These are phyloP conservation scores for Suhomyces kunorum DNA, from an alignment of 1,139 yeast species.

Conservation along the genomic window DNA sequence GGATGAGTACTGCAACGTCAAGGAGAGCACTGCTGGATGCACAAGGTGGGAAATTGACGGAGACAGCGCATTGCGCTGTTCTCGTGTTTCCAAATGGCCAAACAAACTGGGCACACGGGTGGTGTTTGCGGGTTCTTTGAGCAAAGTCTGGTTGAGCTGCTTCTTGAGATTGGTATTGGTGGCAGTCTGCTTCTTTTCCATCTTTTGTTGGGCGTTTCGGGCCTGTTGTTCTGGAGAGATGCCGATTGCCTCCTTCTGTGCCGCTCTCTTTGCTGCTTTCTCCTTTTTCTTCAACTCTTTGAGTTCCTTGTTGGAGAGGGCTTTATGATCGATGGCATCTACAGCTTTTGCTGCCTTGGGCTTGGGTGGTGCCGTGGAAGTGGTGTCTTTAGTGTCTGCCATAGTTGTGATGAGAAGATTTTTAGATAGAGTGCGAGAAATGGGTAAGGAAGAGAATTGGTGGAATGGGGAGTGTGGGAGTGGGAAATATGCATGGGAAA, in stretches of 20 bases:
- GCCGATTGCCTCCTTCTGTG: conserved; percentile 56
- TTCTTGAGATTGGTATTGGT: conserved; percentile 56
- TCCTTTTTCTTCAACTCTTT: conserved; percentile 87
- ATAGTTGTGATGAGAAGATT: conserved; percentile 9
- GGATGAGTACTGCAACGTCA: conserved; percentile 80
- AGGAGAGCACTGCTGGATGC: conserved; percentile 80
- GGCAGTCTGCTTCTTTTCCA: conserved; percentile 37
- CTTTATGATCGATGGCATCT: conserved; percentile 16
- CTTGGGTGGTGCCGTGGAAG: conserved; percentile 2
- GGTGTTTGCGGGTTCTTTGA: conserved; percentile 39
- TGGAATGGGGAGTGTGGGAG: not conserved
- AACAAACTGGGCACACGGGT: conserved; percentile 65
- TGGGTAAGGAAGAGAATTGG: not conserved
- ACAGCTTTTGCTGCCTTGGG: conserved; percentile 2
- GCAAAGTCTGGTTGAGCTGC: conserved; percentile 55
- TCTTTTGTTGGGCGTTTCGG: conserved; percentile 42
- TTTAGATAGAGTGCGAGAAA: not conserved
- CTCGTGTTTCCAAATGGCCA: conserved; percentile 84
- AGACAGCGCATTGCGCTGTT: conserved; percentile 70
- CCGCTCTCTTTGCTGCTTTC: conserved; percentile 86
- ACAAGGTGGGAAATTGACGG: conserved; percentile 67
- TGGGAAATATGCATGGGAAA: too few species aligned
- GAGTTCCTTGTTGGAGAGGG: conserved; percentile 74
- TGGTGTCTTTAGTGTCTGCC: conserved; percentile 13
- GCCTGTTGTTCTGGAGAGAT: conserved; percentile 48